These are phyloP conservation scores for Pharus latifolius DNA, from an alignment of 176 grass and related monocot genomes.

Conservation along the genomic window DNA sequence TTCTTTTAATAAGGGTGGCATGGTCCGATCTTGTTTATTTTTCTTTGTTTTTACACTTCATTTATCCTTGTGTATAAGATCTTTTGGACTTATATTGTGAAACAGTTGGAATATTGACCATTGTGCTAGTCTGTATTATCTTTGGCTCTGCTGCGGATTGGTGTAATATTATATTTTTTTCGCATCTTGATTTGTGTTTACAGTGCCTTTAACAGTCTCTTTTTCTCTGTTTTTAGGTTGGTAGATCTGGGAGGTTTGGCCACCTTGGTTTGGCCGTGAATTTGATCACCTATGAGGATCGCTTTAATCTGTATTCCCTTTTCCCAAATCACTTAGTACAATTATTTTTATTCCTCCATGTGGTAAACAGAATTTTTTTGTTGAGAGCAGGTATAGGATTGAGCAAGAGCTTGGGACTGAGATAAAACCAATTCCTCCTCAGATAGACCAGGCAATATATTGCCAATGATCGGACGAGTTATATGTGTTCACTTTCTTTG, in stretches of 20 bases:
- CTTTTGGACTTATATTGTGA: neutral
- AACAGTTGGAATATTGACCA: neutral
- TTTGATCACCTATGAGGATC: constrained; percentile 95
- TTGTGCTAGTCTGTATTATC: too few species aligned
- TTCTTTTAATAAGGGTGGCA: too few species aligned
- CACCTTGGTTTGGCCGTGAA: constrained; percentile 92
- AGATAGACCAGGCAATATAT: constrained; percentile 92
- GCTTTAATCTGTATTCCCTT: constrained; percentile 74
- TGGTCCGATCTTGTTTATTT: too few species aligned
- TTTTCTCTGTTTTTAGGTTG: constrained; percentile 52
- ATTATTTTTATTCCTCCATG: neutral
- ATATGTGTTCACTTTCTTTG: constrained; percentile 29
- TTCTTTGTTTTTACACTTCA: too few species aligned
- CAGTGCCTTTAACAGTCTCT: neutral
- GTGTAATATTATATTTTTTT: neutral
- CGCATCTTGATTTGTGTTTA: neutral
- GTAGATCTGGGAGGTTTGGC: constrained; percentile 86
- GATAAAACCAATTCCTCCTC: constrained; percentile 88
- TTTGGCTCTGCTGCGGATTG: too few species aligned
- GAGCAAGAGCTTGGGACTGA: constrained; percentile 97
- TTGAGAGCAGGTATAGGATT: constrained; percentile 67
- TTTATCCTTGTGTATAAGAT: too few species aligned
- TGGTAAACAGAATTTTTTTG: constrained; percentile 11
- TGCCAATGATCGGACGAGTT: constrained; percentile 50
- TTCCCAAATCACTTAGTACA: neutral